Evolutionary conservation across 345 rosid species (phyloP).

Genomic region (Eucalyptus erythrocorys): DNA sequence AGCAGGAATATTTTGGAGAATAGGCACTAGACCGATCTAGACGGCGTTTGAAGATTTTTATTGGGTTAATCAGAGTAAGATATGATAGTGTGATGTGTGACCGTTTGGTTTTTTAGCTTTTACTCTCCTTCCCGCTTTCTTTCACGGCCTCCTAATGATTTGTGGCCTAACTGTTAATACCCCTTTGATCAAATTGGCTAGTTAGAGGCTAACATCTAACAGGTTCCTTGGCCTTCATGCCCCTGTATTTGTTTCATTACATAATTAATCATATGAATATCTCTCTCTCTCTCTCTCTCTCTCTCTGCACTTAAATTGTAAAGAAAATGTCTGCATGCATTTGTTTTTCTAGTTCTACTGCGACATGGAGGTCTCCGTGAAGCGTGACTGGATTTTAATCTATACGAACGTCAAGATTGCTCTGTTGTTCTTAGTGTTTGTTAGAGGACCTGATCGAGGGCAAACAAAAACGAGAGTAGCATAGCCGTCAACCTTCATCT

Average conservation of each 20-base stretch:
- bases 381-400: background rate
- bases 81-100: background rate
- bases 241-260: background rate
- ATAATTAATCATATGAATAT: background rate
- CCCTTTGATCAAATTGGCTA: background rate
- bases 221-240: slow-evolving; percentile 1
- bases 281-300: background rate
- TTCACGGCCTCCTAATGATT: background rate
- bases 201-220: slow-evolving; percentile 11
- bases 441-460: background rate
- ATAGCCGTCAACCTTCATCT: background rate
- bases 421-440: background rate
- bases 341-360: background rate
- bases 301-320: background rate
- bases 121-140: background rate
- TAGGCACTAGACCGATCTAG: background rate
- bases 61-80: background rate
- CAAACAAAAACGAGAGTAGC: background rate
- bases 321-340: background rate
- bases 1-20: background rate
- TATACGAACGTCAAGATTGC: background rate
- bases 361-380: background rate
- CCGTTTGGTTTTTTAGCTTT: background rate
- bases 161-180: slow-evolving; percentile 8
- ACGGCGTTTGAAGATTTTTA: background rate